phyloP scores from a whole-genome alignment of 2,329 filamentous ascomycete species.

The Dryadomyces sulphureus region DNA sequence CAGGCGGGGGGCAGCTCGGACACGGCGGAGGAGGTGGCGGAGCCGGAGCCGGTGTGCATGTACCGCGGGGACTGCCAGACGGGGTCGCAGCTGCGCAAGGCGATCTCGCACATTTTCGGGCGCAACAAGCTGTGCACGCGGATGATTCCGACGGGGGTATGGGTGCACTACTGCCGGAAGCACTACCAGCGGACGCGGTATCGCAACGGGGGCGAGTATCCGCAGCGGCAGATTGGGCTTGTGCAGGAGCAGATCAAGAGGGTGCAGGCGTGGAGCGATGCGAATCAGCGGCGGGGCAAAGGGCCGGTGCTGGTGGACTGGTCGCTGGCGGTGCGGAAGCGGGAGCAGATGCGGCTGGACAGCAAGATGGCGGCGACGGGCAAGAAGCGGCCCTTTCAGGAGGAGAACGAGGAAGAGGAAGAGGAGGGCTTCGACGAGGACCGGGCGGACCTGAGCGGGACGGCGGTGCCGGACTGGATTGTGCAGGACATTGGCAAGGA shows the following conservation, averaged over 20 bases:
- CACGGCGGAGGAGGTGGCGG: background rate
- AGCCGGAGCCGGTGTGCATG: conserved; percentile 26
- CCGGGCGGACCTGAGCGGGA: conserved; percentile 19
- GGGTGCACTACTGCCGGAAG: conserved; percentile 67
- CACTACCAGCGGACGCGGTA: conserved; percentile 69
- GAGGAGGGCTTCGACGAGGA: conserved; percentile 14
- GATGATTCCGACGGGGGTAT: conserved; percentile 51
- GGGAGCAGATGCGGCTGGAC: conserved; percentile 44
- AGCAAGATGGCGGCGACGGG: conserved; percentile 18
- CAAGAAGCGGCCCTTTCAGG: conserved; percentile 16
- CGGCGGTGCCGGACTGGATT: conserved; percentile 34
- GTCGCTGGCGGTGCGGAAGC: conserved; percentile 47
- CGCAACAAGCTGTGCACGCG: conserved; percentile 68
- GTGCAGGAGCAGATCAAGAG: conserved; percentile 47
- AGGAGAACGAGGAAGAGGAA: conserved; percentile 20
- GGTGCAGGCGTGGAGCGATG: conserved; percentile 47
- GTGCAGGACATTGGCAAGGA: conserved; percentile 27
- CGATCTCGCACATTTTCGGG: conserved; percentile 69
- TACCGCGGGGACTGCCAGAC: conserved; percentile 44
- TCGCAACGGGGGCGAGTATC: conserved; percentile 46
- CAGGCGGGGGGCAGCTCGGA: too few species aligned
- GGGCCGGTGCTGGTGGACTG: conserved; percentile 40
- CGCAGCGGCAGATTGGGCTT: conserved; percentile 46
- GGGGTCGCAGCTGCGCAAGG: conserved; percentile 51
- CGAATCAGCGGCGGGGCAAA: conserved; percentile 23